A percentile compares a stretch with the other conserved stretches of the same genome.
Evolutionary conservation across 73 alveolate species (phyloP).

Genomic region (Tetrahymena elliotti): DNA sequence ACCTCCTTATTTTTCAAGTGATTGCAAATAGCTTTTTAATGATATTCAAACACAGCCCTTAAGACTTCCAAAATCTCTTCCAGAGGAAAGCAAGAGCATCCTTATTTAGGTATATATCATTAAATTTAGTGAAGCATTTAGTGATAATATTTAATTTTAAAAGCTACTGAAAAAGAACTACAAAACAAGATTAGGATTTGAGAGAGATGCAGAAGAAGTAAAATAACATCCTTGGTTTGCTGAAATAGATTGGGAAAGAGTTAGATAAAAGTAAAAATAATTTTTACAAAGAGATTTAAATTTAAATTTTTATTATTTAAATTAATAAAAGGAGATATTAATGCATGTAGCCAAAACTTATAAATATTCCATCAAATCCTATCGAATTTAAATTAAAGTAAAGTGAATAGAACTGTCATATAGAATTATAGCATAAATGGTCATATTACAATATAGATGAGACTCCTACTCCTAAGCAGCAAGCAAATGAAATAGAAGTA

Average conservation of each 20-base stretch:
- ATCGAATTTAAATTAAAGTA: neutral
- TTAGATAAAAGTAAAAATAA: neutral
- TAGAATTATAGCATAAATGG: neutral
- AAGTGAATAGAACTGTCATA: neutral
- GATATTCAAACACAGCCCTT: neutral
- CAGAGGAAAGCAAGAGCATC: neutral
- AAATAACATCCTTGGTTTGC: slow-evolving; percentile 20
- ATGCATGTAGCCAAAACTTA: neutral
- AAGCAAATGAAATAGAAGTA: neutral
- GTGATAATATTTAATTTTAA: no score
- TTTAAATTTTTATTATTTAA: neutral
- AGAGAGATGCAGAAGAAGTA: slow-evolving; percentile 18
- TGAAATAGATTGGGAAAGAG: slow-evolving; percentile 4
- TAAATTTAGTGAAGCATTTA: no score
- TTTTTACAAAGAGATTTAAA: neutral
- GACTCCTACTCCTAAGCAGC: neutral
- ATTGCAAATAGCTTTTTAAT: neutral
- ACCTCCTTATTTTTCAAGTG: slow-evolving; percentile 20
- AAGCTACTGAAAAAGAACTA: neutral
- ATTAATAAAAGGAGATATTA: neutral
- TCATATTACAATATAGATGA: neutral
- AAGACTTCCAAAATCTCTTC: slow-evolving; percentile 7
- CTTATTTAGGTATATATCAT: neutral
- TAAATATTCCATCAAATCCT: neutral
- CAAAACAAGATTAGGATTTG: slow-evolving; percentile 1